Evolutionary conservation across 768 basidiomycete species (phyloP), one percentile per base, ranked within the genome.

Genomic region (Terana coerulea): DNA sequence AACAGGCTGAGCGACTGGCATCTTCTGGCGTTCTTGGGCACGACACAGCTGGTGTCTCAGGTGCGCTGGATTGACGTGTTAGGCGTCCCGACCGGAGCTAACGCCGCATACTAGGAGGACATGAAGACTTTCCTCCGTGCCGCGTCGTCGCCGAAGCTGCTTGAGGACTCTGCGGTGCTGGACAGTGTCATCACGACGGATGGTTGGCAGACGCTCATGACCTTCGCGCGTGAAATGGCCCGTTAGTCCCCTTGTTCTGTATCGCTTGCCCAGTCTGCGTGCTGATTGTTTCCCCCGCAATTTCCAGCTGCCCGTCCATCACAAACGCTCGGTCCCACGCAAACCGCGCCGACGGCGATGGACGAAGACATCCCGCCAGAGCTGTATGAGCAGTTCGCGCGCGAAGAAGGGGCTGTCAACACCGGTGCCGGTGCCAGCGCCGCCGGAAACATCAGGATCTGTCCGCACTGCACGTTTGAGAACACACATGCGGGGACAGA

Each of bases 1-100:
- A 77, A 76, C 52, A 91, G 80, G 79, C 70, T 97, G 43, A 95
- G 93, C 60, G 95, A 99, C 68, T 98, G 90, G 93, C 95, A 98
- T 70, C 74, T 99, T 35, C 67, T 95, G 45, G 71, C 84, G 22
- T 99, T 91, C 72, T 71, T 98, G 29, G 86, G 82, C 29, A 87
- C 85, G 5, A 87, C 88, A 1, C 90, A 91, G 37, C 64, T 95
- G 21, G 75, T 95, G 54, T 85, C 86, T 42, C 69, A 76, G 56
- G 88, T 88, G 63, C 57, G 76, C n/a, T n/a, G n/a, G n/a, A n/a
- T 28, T 26, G 39, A 19, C 19, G 4, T 39, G 15, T 11, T 35
- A 5, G 31, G 21, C n/a, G n/a, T n/a, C n/a, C n/a, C n/a, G n/a
- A n/a, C n/a, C n/a, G n/a, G n/a, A n/a, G n/a, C n/a, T n/a, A n/a